These are phyloP conservation scores for Sugiyamaella sp. DNA, from an alignment of 1,139 yeast genomes.

Conservation along the genomic window DNA sequence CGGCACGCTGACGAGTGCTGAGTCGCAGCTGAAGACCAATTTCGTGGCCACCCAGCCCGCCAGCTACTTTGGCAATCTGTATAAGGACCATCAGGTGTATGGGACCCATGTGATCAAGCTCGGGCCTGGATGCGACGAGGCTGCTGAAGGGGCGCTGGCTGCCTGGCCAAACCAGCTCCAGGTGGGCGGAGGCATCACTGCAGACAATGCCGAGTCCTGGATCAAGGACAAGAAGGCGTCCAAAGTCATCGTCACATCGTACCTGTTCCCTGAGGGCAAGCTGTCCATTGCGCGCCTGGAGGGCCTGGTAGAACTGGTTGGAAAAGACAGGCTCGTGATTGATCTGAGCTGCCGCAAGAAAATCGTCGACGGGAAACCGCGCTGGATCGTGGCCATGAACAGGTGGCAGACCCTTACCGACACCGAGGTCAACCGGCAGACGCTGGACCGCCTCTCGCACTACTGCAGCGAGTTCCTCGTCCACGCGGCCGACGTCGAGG, in stretches of 20 bases:
- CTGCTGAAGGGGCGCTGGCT: constrained; percentile 73
- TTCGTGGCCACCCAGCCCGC: constrained; percentile 80
- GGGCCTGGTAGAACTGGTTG: constrained; percentile 54
- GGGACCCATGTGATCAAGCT: constrained; percentile 95
- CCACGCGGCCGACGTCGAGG: constrained; percentile 99
- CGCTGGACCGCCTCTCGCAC: constrained; percentile 56
- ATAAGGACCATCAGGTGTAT: constrained; percentile 54
- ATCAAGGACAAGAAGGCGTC: constrained; percentile 61
- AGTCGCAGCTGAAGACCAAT: constrained; percentile 60
- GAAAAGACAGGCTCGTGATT: constrained; percentile 72
- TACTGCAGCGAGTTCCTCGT: constrained; percentile 86
- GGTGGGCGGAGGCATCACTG: constrained; percentile 90
- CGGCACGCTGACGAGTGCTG: constrained; percentile 65
- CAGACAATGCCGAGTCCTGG: constrained; percentile 76
- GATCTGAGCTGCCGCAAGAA: constrained; percentile 76
- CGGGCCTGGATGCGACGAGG: constrained; percentile 81
- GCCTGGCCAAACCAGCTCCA: constrained; percentile 80
- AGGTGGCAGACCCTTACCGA: constrained; percentile 93
- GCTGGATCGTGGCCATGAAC: constrained; percentile 95
- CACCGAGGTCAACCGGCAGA: constrained; percentile 55
- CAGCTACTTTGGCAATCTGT: constrained; percentile 73
- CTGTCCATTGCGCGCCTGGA: constrained; percentile 60
- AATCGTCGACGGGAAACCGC: constrained; percentile 35
- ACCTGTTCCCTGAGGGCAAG: constrained; percentile 70
- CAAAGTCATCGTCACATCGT: constrained; percentile 90